These are phyloP conservation scores for Fusarium sp. DNA, from an alignment of 2,329 filamentous ascomycete genomes.

Conservation along the genomic window DNA sequence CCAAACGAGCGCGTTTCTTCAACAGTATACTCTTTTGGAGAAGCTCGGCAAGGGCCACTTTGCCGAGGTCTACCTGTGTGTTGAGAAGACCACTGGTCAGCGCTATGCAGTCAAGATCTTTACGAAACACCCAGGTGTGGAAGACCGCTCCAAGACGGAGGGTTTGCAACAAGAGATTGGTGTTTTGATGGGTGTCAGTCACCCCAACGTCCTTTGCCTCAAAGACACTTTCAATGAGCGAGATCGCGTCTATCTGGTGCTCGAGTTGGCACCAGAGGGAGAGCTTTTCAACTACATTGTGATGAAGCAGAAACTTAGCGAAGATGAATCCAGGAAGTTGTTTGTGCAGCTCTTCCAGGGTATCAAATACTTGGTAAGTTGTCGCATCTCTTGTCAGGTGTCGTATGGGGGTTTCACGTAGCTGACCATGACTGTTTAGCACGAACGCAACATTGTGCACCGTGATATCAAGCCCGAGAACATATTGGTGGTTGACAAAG, in stretches of 20 bases:
- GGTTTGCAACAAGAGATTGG: slow-evolving; percentile 95
- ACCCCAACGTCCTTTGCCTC: slow-evolving; percentile 90
- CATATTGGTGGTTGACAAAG: slow-evolving; percentile 87
- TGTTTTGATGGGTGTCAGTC: slow-evolving; percentile 96
- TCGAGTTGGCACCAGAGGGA: slow-evolving; percentile 91
- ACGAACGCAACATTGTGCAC: slow-evolving; percentile 97
- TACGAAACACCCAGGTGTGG: slow-evolving; percentile 83
- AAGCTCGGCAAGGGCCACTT: slow-evolving; percentile 96
- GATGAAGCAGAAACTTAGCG: slow-evolving; percentile 87
- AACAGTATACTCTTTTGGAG: slow-evolving; percentile 87
- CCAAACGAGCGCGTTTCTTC: slow-evolving; percentile 81
- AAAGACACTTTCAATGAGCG: slow-evolving; percentile 96
- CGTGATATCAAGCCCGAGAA: slow-evolving; percentile 99
- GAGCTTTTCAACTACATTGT: slow-evolving; percentile 98
- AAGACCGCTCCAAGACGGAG: slow-evolving; percentile 86
- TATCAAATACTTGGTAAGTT: slow-evolving; percentile 89
- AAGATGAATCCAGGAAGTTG: slow-evolving; percentile 85
- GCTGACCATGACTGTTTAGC: slow-evolving; percentile 65
- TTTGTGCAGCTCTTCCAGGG: slow-evolving; percentile 94
- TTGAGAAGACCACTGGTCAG: slow-evolving; percentile 85
- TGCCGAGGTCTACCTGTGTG: slow-evolving; percentile 90
- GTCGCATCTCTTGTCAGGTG: neutral
- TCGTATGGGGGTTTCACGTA: neutral
- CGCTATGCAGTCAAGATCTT: slow-evolving; percentile 96
- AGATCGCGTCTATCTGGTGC: slow-evolving; percentile 89